Base-by-base conservation (phyloP, 495 filamentous ascomycete species). In the Evernia prunastri region DNA sequence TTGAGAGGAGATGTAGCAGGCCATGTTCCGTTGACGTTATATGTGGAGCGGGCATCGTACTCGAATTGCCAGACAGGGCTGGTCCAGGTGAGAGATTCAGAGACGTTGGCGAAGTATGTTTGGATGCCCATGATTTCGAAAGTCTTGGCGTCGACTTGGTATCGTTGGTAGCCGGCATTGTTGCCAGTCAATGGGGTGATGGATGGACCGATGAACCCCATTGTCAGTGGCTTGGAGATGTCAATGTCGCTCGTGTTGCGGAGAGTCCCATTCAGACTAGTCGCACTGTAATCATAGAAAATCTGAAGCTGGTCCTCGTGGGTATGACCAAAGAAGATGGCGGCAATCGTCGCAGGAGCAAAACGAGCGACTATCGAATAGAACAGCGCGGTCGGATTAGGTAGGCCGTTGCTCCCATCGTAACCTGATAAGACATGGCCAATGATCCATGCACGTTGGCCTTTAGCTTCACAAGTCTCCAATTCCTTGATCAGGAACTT, bases 1-100 rank as follows among this genome's bases (percentile, higher is more conserved):
- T 80, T 78, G 18, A 81, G 73, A 20, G 79, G 79, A 13, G 75
- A 75, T 58, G 71, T 69, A 1, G 49, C 62, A 7, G 78, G 76
- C 78, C 77, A 78, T 54, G 63, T 67, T 2, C 67, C 69, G 9
- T 71, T 72, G 15, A 75, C 54, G 17, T 74, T 66, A 35, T 69
- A 69, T 0, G 60, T 63, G 17, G 40, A 51, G 9, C 67, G 64
- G 5, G 67, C 31, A 31, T 69, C 67, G 56, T 69, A 69, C 4
- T 69, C 67, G 17, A 59, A 67, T 58, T 69, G 7, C 67, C 67
- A 69, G 27, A 63, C 27, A 11, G 67, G 67, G 17, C 20, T 64
- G 1, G 36, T 67, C 67, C 67, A 69, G 20, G 66, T 66, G 23
- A 66, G 60, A 25, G 62, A 61, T 45, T 69, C 65, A 43, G 57